Percentiles rank a stretch among this genome's conserved stretches.
Evolutionary conservation across 441 rosid species (phyloP).

Genomic region (Codiaeum variegatum): DNA sequence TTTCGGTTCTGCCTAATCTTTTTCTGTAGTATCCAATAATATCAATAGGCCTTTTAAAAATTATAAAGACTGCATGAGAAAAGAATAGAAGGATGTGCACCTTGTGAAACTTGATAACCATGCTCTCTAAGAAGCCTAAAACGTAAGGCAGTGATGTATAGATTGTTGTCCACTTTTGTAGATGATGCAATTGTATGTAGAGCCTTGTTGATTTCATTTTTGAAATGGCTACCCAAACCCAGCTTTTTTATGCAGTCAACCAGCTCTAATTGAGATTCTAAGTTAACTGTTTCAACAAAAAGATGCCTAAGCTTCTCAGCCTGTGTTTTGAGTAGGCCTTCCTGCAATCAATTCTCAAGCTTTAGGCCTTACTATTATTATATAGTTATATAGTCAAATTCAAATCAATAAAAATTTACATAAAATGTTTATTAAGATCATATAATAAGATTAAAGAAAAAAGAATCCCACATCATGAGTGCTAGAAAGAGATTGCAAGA

Average conservation of each 20-base stretch:
- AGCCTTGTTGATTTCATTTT: conserved; percentile 30
- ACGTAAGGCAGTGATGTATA: conserved; percentile 30
- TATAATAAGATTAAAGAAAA: neutral
- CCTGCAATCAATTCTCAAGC: conserved; percentile 25
- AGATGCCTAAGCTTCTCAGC: conserved; percentile 16
- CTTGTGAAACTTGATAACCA: conserved; percentile 40
- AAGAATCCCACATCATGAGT: conserved; percentile 29
- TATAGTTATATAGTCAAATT: too few relatives aligned
- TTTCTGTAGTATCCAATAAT: too few relatives aligned
- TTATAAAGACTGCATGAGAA: too few relatives aligned
- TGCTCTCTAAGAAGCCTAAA: conserved; percentile 44
- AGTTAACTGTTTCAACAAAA: conserved; percentile 28
- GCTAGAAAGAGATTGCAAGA: conserved; percentile 36
- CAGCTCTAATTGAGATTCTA: conserved; percentile 29
- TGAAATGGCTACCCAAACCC: conserved; percentile 33
- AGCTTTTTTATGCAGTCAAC: conserved; percentile 37
- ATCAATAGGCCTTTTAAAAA: too few relatives aligned
- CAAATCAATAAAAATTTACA: too few relatives aligned
- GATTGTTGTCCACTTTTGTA: conserved; percentile 10
- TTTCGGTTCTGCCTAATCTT: too few relatives aligned
- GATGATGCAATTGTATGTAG: conserved; percentile 22
- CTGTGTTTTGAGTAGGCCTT: conserved; percentile 6
- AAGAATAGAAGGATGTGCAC: too few relatives aligned
- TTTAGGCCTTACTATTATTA: neutral
- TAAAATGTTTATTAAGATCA: too few relatives aligned